Conservation (phyloP, 2,329 filamentous ascomycete genomes). For the Stemphylium vesicarium region DNA sequence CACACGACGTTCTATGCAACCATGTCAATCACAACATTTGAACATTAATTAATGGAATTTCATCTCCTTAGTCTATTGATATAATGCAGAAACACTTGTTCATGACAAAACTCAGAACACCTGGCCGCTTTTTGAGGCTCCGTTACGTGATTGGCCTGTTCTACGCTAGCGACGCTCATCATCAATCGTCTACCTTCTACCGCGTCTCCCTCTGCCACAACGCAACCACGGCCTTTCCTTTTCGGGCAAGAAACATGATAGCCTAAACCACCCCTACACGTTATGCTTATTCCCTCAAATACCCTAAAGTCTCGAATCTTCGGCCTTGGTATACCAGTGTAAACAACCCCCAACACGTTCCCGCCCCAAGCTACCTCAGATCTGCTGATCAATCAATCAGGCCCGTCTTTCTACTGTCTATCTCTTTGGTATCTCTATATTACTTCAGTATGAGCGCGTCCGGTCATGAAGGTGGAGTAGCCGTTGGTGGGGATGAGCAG, state of each 20-base stretch:
- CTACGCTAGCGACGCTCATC: constrained; percentile 6
- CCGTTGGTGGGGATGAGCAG: constrained; percentile 6
- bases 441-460: constrained; percentile 15
- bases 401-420: constrained; percentile 21
- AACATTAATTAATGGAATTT: not conserved
- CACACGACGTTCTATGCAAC: not conserved
- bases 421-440: constrained; percentile 8
- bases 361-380: too few relatives aligned
- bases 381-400: constrained; percentile 5
- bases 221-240: not conserved
- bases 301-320: constrained; percentile 3
- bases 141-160: constrained; percentile 13
- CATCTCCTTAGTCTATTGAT: not conserved
- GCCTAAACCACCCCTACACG: not conserved
- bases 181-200: not conserved
- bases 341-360: not conserved
- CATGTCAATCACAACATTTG: not conserved
- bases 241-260: constrained; percentile 6
- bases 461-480: not conserved
- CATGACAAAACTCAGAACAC: not conserved
- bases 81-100: not conserved
- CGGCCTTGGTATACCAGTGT: constrained; percentile 14
- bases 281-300: constrained; percentile 11
- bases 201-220: not conserved
- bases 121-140: constrained; percentile 1